Evolutionary conservation across 345 rosid genomes (phyloP).

Genomic region (Arabis hirsuta): DNA sequence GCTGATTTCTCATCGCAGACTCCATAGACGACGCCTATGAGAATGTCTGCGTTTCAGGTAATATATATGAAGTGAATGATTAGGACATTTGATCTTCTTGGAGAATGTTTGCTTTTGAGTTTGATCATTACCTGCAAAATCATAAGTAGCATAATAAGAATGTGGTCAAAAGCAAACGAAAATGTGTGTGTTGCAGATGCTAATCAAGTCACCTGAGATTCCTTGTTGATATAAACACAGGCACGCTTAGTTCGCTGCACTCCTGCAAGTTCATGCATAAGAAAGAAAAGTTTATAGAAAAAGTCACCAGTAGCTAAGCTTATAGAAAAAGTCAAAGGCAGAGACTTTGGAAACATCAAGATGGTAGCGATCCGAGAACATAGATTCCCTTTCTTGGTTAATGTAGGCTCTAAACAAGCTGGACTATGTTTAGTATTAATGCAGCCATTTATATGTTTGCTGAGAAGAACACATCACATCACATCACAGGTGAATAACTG

Average conservation of each 20-base stretch:
- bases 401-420: conserved; percentile 69
- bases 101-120: conserved; percentile 51
- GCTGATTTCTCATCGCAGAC: conserved; percentile 79
- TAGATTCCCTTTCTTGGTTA: conserved; percentile 89
- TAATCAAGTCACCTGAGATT: conserved; percentile 42
- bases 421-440: conserved; percentile 13
- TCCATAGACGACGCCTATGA: conserved; percentile 77
- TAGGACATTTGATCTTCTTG: conserved; percentile 42
- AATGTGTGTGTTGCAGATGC: conserved; percentile 14
- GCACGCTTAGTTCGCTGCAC: conserved; percentile 42
- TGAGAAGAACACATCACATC: conserved; percentile 18
- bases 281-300: background rate
- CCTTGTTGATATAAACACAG: conserved; percentile 41
- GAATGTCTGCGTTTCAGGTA: conserved; percentile 22
- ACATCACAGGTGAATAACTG: conserved; percentile 75
- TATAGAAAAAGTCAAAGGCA: conserved; percentile 69
- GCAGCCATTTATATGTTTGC: conserved; percentile 21
- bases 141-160: conserved; percentile 30
- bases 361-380: conserved; percentile 98
- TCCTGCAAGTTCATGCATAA: conserved; percentile 38
- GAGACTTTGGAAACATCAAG: conserved; percentile 71
- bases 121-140: conserved; percentile 45
- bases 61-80: conserved; percentile 7
- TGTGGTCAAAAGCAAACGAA: conserved; percentile 19
- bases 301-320: conserved; percentile 81